These are phyloP conservation scores for Bolboschoenoplectus hybrid DNA, from an alignment of 202 grass and related monocot genomes.

Conservation along the genomic window DNA sequence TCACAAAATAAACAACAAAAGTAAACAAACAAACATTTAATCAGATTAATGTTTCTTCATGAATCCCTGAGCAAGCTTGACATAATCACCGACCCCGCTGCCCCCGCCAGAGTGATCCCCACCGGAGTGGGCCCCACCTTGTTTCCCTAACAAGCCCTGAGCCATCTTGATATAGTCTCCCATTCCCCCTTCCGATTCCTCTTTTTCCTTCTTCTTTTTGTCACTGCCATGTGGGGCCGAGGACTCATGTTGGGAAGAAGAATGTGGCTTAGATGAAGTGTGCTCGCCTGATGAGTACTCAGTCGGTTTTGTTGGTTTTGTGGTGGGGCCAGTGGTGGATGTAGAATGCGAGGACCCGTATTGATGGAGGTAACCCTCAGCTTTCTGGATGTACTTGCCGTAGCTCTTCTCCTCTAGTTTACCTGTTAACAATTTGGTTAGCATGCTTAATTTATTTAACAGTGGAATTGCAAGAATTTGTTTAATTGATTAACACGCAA, in stretches of 20 bases:
- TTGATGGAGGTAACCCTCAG: slow-evolving; percentile 80
- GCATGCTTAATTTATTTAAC: not conserved
- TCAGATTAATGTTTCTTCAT: slow-evolving; percentile 72
- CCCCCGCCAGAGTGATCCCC: slow-evolving; percentile 27
- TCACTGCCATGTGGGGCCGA: slow-evolving; percentile 51
- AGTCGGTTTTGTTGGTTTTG: slow-evolving; percentile 20
- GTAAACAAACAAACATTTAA: slow-evolving; percentile 40
- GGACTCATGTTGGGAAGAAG: not conserved
- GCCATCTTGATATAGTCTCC: slow-evolving; percentile 72
- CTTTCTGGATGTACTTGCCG: slow-evolving; percentile 65
- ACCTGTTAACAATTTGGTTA: slow-evolving; percentile 25
- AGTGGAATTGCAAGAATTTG: not conserved
- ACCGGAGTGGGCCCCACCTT: slow-evolving; percentile 40
- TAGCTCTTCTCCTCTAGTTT: slow-evolving; percentile 71
- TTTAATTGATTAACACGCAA: not conserved
- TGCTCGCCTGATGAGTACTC: not conserved
- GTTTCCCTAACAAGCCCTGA: slow-evolving; percentile 72
- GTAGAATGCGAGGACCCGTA: slow-evolving; percentile 49
- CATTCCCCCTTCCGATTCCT: slow-evolving; percentile 54
- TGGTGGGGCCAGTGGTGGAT: not conserved
- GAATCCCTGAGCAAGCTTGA: slow-evolving; percentile 67
- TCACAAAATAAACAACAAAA: slow-evolving; percentile 27
- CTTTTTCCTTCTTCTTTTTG: slow-evolving; percentile 53
- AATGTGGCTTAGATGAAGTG: slow-evolving; percentile 22
- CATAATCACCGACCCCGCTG: slow-evolving; percentile 19